These are phyloP conservation scores for Leishmania tropica DNA, from an alignment of 208 protist genomes.

Conservation along the genomic window DNA sequence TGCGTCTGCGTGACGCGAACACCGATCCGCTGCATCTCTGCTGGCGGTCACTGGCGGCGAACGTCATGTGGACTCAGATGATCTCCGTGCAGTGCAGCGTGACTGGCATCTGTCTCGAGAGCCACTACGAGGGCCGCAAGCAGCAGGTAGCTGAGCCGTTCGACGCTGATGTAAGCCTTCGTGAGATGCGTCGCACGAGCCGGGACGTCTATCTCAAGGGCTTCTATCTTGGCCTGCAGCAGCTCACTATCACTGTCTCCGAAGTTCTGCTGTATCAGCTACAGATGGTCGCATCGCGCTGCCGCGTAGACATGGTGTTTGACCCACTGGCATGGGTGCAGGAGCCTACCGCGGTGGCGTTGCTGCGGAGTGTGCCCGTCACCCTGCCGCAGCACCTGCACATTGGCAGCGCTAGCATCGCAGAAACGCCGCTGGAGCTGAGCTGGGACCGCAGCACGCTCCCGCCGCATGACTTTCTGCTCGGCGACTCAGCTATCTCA, in stretches of 20 bases:
- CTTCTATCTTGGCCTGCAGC: constrained; percentile 46
- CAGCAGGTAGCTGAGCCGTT: constrained; percentile 43
- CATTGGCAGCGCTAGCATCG: constrained; percentile 38
- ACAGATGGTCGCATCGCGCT: constrained; percentile 32
- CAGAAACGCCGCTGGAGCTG: constrained; percentile 40
- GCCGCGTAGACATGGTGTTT: constrained; percentile 12
- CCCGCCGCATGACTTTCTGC: constrained; percentile 54
- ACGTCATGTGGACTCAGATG: constrained; percentile 31
- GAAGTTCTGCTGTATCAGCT: constrained; percentile 67
- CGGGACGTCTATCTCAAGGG: constrained; percentile 31
- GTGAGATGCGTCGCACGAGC: constrained; percentile 30
- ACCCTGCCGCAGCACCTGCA: constrained; percentile 23
- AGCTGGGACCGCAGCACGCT: constrained; percentile 58
- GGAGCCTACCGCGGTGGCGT: neutral
- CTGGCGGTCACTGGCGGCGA: constrained; percentile 31
- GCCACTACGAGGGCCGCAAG: constrained; percentile 36
- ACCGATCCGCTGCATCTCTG: constrained; percentile 26
- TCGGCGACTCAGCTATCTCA: constrained; percentile 45
- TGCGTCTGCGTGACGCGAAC: constrained; percentile 32
- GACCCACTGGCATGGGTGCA: constrained; percentile 9
- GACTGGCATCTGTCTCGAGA: constrained; percentile 40
- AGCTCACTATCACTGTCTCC: constrained; percentile 48
- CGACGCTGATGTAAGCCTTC: constrained; percentile 48
- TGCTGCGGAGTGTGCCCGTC: constrained; percentile 18
- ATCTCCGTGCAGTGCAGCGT: constrained; percentile 54